These are phyloP conservation scores for Mangifera indica DNA, from an alignment of 345 rosid species.

Conservation along the genomic window DNA sequence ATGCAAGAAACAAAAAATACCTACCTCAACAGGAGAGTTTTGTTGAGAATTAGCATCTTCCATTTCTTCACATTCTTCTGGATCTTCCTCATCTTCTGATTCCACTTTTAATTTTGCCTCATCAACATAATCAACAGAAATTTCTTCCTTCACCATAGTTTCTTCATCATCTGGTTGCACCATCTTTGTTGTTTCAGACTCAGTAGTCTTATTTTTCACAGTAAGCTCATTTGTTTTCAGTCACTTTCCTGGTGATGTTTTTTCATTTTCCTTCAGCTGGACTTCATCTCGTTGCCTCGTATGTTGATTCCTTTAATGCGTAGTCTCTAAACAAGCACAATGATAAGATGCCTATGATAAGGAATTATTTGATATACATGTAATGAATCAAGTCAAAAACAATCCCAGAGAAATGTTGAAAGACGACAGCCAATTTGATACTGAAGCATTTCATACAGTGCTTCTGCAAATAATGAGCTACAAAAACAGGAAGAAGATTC, in stretches of 20 bases:
- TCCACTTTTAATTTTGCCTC: constrained; percentile 40
- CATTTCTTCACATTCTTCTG: constrained; percentile 54
- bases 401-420: constrained; percentile 77
- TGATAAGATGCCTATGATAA: not conserved
- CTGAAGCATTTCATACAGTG: constrained; percentile 90
- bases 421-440: constrained; percentile 89
- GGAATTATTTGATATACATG: constrained; percentile 10
- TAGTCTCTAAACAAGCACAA: constrained; percentile 47
- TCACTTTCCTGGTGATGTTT: constrained; percentile 44
- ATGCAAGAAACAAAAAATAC: not conserved
- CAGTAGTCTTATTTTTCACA: constrained; percentile 38
- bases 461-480: constrained; percentile 95
- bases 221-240: constrained; percentile 53
- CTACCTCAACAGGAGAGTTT: constrained; percentile 54
- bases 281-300: constrained; percentile 72
- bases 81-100: constrained; percentile 50
- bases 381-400: constrained; percentile 19
- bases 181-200: constrained; percentile 29
- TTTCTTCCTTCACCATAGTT: constrained; percentile 31
- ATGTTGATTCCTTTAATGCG: constrained; percentile 66
- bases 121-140: constrained; percentile 35
- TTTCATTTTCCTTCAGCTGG: constrained; percentile 42
- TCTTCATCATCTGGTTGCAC: constrained; percentile 41
- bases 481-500: constrained; percentile 46
- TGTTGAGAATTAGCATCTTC: constrained; percentile 47